Evolutionary conservation across 805 yeast species (phyloP), one percentile per base, ranked within the genome.

Genomic region (Myxozyma mucilagina): DNA sequence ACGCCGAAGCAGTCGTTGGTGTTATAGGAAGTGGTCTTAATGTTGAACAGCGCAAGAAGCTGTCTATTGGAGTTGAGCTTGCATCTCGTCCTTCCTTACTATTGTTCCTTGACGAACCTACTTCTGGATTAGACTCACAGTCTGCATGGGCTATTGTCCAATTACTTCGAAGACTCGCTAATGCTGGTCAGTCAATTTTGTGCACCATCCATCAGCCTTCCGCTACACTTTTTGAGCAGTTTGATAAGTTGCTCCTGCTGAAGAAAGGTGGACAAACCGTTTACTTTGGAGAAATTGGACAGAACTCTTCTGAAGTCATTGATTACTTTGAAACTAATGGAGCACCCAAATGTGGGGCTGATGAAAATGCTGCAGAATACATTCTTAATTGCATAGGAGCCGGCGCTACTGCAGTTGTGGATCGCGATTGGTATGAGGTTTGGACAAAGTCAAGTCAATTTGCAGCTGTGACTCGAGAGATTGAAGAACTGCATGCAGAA

Each of bases 201-300:
- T 87, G 90, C 77, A 86, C 91, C 24, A 87, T 86, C 68, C 91
- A 86, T 73, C 91, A 86, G 75, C 91, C 91, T 63, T 86, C 90
- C 20, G 89, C 91, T 34, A 79, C 85, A 18, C 74, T 86, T 69
- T 80, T 86, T 72, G 83, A 84, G 70, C 84, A 84, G 71, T 86
- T 86, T 67, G 90, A 86, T 67, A 80, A 89, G 61, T 76, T 86
- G 60, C 75, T 87, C 67, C 80, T 88, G 68, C 78, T 88, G 70
- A 86, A 85, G 68, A 83, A 80, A 67, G 96, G 96, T 72, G 96
- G 96, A 66, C 78, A 80, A 69, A 88, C 92, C 67, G 92, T 87
- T 34, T 88, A 88, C 74, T 88, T 87, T 71, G 96, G 96, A 68
- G 91, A 87, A 63, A 83, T 87, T 68, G 94, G 94, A 65, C 76